phyloP scores from a whole-genome alignment of 148 eudicot species.

The Fagopyrum tataricum region DNA sequence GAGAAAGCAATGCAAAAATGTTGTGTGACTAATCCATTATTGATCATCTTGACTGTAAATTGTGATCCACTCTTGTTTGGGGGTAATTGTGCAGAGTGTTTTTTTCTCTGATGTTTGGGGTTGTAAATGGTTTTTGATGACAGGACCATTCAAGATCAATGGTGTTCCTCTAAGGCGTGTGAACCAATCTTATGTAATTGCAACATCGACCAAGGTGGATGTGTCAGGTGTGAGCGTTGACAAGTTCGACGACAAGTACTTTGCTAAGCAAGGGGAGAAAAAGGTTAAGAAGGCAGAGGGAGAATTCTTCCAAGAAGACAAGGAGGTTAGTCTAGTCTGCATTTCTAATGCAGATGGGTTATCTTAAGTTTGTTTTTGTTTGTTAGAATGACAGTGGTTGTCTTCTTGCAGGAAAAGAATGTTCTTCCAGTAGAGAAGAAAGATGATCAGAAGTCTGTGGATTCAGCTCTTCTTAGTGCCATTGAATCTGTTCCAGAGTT shows the following conservation, averaged over 20 bases:
- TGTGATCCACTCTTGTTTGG: too few relatives aligned
- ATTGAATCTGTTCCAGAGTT: conserved; percentile 42
- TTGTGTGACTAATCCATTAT: background rate
- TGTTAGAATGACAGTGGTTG: background rate
- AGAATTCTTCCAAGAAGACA: conserved; percentile 45
- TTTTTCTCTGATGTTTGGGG: background rate
- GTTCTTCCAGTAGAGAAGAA: conserved; percentile 54
- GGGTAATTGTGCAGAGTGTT: too few relatives aligned
- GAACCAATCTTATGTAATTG: conserved; percentile 47
- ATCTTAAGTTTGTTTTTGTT: background rate
- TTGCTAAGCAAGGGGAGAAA: conserved; percentile 34
- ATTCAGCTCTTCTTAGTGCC: conserved; percentile 31
- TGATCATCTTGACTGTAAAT: too few relatives aligned
- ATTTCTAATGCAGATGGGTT: background rate
- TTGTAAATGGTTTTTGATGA: background rate
- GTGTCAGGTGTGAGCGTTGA: conserved; percentile 35
- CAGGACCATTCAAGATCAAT: conserved; percentile 48
- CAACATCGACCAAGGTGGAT: conserved; percentile 48
- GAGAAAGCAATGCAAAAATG: background rate
- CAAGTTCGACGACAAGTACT: conserved; percentile 44
- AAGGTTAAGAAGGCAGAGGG: conserved; percentile 43
- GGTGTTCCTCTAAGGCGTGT: conserved; percentile 55
- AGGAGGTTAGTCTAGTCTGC: conserved; percentile 22
- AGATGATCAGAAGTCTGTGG: conserved; percentile 50
- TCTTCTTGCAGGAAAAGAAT: conserved; percentile 40